Conservation (phyloP, 2,329 filamentous ascomycete species). For the Reticulascus tulasneorum region DNA sequence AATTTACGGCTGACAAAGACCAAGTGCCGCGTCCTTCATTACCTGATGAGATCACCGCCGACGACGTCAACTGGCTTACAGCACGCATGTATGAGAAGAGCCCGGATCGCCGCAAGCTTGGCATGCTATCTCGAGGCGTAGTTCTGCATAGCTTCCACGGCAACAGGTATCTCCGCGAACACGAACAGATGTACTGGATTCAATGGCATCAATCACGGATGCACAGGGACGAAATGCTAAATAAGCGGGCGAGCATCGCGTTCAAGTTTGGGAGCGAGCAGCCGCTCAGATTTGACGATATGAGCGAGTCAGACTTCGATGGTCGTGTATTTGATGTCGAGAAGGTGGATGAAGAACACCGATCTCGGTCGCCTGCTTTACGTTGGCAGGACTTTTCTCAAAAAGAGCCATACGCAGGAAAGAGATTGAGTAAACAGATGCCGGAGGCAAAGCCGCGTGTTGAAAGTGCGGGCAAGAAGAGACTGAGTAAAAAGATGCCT, state of each 20-base stretch:
- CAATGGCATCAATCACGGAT: slow-evolving; percentile 30
- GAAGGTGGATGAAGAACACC: no score
- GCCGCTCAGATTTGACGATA: slow-evolving; percentile 16
- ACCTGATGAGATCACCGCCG: slow-evolving; percentile 36
- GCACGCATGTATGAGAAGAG: slow-evolving; percentile 58
- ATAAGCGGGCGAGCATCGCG: slow-evolving; percentile 9
- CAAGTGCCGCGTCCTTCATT: slow-evolving; percentile 19
- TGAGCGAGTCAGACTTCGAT: slow-evolving; percentile 16
- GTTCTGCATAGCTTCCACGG: slow-evolving; percentile 57
- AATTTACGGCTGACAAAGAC: slow-evolving; percentile 50
- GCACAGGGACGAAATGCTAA: slow-evolving; percentile 18
- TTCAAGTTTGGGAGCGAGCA: slow-evolving; percentile 17
- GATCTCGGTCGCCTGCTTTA: no score
- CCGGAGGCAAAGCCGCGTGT: no score
- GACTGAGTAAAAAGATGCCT: no score
- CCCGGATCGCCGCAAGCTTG: slow-evolving; percentile 50
- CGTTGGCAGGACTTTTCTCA: no score
- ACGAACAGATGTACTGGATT: slow-evolving; percentile 58
- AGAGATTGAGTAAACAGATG: no score
- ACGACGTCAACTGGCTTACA: slow-evolving; percentile 50
- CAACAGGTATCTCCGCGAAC: slow-evolving; percentile 56
- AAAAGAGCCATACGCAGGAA: no score
- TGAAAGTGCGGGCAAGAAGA: no score
- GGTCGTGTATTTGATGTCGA: slow-evolving; percentile 16
- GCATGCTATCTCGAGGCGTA: slow-evolving; percentile 54